phyloP scores from a whole-genome alignment of 2,329 filamentous ascomycete species.

The Coniosporium tulheliwenetii region DNA sequence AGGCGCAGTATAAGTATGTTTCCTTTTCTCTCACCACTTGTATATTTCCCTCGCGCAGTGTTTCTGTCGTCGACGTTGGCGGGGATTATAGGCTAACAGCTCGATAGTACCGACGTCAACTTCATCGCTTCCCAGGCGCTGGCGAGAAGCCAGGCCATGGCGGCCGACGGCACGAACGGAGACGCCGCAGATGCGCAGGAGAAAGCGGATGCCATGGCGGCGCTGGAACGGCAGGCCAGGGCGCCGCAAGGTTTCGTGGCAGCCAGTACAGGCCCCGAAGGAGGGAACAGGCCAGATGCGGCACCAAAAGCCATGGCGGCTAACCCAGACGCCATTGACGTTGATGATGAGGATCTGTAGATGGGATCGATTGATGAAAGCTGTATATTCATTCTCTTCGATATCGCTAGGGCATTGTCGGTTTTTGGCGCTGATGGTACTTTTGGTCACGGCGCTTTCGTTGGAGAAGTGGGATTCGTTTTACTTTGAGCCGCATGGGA shows the following conservation, averaged over 20 bases:
- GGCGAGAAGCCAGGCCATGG: constrained; percentile 50
- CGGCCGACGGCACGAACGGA: constrained; percentile 31
- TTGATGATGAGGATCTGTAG: constrained; percentile 13
- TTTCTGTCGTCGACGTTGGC: background rate
- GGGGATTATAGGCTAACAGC: too few species aligned
- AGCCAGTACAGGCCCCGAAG: constrained; percentile 44
- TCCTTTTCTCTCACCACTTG: background rate
- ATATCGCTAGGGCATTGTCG: too few species aligned
- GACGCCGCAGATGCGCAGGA: constrained; percentile 16
- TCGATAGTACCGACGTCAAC: constrained; percentile 69
- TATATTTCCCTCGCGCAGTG: background rate
- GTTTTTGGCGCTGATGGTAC: too few species aligned
- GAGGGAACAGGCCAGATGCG: constrained; percentile 11
- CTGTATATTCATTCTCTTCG: too few species aligned
- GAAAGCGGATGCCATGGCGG: constrained; percentile 67
- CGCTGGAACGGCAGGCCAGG: constrained; percentile 72
- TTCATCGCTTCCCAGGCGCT: constrained; percentile 95
- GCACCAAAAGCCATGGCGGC: constrained; percentile 5
- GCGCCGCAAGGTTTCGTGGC: constrained; percentile 86
- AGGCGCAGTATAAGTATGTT: constrained; percentile 81
- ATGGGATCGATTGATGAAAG: too few species aligned
- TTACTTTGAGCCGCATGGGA: too few species aligned
- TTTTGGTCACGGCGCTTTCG: too few species aligned
- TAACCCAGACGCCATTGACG: constrained; percentile 17
- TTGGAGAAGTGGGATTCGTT: too few species aligned